Conservation (phyloP, 202 grass and related monocot genomes). For the Musa balbisiana region DNA sequence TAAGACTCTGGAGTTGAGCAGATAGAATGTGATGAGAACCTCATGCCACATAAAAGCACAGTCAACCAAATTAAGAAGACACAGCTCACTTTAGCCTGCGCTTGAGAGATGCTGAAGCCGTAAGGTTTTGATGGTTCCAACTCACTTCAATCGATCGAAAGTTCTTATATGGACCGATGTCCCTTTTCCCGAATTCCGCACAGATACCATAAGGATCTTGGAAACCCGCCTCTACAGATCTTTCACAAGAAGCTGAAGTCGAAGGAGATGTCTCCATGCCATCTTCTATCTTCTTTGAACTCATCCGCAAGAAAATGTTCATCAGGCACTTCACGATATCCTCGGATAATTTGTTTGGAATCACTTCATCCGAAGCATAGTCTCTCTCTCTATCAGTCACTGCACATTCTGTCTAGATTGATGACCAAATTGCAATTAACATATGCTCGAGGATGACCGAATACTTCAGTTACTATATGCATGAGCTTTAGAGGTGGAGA, state of each 20-base stretch:
- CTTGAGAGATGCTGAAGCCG: constrained; percentile 28
- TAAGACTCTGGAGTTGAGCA: constrained; percentile 39
- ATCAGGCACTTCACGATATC: constrained; percentile 72
- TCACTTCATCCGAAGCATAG: constrained; percentile 33
- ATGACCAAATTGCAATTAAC: neutral
- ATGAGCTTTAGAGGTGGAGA: neutral
- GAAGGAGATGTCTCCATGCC: constrained; percentile 52
- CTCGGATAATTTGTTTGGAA: constrained; percentile 75
- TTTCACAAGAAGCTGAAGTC: constrained; percentile 53
- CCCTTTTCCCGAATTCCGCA: constrained; percentile 51
- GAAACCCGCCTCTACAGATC: constrained; percentile 42
- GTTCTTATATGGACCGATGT: constrained; percentile 67
- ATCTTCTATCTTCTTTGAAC: constrained; percentile 29
- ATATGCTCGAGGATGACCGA: neutral
- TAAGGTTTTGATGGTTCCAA: constrained; percentile 40
- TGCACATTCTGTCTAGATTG: constrained; percentile 26
- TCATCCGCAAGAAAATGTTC: constrained; percentile 64
- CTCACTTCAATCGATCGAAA: constrained; percentile 44
- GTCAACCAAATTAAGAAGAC: neutral
- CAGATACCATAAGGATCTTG: constrained; percentile 64
- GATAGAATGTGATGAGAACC: neutral
- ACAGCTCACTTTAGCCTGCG: constrained; percentile 52
- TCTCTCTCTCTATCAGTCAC: constrained; percentile 37
- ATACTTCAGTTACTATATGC: neutral
- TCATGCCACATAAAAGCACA: neutral